These are phyloP conservation scores for Phytophthora pisi DNA, from an alignment of 352 stramenopile genomes.

Conservation along the genomic window DNA sequence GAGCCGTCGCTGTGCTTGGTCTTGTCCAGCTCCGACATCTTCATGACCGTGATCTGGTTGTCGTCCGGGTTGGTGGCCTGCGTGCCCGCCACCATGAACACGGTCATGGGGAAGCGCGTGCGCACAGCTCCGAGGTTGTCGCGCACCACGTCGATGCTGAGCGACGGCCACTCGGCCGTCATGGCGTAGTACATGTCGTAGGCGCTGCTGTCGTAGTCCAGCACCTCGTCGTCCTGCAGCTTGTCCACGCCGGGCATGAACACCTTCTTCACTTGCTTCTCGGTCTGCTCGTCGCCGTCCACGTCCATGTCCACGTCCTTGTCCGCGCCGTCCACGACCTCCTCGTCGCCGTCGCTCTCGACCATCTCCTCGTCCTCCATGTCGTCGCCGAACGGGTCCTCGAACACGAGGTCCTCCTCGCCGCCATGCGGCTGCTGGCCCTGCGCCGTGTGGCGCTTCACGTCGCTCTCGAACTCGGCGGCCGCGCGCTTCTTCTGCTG, in stretches of 20 bases:
- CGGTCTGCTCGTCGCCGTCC: slow-evolving; percentile 66
- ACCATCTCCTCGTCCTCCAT: slow-evolving; percentile 92
- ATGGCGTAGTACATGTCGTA: slow-evolving; percentile 99
- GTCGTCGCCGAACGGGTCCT: slow-evolving; percentile 90
- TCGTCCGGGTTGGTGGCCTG: slow-evolving; percentile 92
- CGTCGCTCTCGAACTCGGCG: slow-evolving; percentile 39
- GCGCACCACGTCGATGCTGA: slow-evolving; percentile 97
- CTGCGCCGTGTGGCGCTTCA: slow-evolving; percentile 60
- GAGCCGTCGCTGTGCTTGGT: slow-evolving; percentile 87
- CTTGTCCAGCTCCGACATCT: slow-evolving; percentile 97
- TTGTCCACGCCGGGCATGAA: slow-evolving; percentile 94
- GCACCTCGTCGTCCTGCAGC: slow-evolving; percentile 92
- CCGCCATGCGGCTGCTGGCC: slow-evolving; percentile 31
- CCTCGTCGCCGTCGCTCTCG: slow-evolving; percentile 79
- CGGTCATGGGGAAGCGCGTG: slow-evolving; percentile 94
- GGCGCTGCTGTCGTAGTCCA: slow-evolving; percentile 98
- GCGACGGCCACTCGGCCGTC: slow-evolving; percentile 96
- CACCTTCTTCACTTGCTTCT: slow-evolving; percentile 82
- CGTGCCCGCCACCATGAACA: slow-evolving; percentile 96
- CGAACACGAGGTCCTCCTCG: slow-evolving; percentile 78
- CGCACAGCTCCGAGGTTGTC: slow-evolving; percentile 95
- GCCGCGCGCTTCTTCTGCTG: slow-evolving; percentile 75
- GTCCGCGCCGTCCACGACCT: slow-evolving; percentile 58
- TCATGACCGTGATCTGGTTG: slow-evolving; percentile 98
- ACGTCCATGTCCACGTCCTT: slow-evolving; percentile 81